Conservation (phyloP, 2,329 filamentous ascomycete genomes). For the Calcarisporium arbuscula region DNA sequence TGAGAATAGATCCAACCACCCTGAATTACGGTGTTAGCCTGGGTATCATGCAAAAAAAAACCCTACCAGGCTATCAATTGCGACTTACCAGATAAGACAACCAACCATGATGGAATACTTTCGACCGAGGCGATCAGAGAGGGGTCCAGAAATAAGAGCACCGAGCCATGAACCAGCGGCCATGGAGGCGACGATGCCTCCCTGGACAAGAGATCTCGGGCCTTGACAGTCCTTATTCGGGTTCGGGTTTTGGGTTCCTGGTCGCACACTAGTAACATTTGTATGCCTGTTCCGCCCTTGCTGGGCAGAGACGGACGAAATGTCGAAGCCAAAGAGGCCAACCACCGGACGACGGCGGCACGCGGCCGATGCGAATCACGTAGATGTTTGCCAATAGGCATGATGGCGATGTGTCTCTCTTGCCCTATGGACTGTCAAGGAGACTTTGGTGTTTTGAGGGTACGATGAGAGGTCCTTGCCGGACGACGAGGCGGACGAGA, state of each 20-base stretch:
- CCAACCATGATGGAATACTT: slow-evolving; percentile 46
- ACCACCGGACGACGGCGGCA: slow-evolving; percentile 30
- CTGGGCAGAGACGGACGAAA: slow-evolving; percentile 48
- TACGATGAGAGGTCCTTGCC: no score
- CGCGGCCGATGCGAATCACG: slow-evolving; percentile 27
- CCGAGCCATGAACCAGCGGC: slow-evolving; percentile 46
- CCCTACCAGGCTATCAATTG: no score
- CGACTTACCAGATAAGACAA: slow-evolving; percentile 41
- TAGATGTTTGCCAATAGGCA: slow-evolving; percentile 28
- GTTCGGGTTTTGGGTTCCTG: no score
- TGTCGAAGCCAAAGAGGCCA: slow-evolving; percentile 48
- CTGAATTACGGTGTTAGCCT: no score
- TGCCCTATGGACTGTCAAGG: no score
- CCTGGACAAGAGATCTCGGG: slow-evolving; percentile 36
- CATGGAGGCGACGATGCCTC: slow-evolving; percentile 46
- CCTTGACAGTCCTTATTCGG: no score
- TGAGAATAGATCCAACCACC: slow-evolving; percentile 41
- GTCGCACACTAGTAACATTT: slow-evolving; percentile 18
- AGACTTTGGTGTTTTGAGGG: no score
- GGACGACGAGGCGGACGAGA: no score
- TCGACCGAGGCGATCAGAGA: slow-evolving; percentile 43
- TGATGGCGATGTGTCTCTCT: slow-evolving; percentile 12
- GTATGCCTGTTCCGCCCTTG: slow-evolving; percentile 26
- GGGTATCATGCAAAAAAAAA: no score
- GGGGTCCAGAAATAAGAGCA: slow-evolving; percentile 38